Percentiles rank a stretch among this genome's conserved stretches.
These are phyloP conservation scores for Camellia sinensis DNA, from an alignment of 148 eudicot genomes.

Conservation along the genomic window DNA sequence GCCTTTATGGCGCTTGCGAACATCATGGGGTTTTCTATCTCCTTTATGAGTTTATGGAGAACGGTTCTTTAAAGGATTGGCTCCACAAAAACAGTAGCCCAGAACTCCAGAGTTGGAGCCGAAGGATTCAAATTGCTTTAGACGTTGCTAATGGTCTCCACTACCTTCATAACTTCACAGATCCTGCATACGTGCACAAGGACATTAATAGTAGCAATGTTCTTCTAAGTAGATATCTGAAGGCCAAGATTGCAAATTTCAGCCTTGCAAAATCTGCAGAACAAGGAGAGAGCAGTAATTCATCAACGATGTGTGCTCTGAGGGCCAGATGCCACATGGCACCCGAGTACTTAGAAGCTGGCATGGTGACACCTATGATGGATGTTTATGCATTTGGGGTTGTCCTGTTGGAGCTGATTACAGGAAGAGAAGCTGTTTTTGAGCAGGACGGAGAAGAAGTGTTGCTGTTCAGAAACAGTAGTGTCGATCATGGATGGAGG, in stretches of 20 bases:
- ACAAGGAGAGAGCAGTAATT: conserved; percentile 36
- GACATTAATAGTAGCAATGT: conserved; percentile 56
- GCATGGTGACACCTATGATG: conserved; percentile 56
- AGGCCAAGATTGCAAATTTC: conserved; percentile 75
- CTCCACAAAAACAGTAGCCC: conserved; percentile 26
- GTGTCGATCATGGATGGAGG: conserved; percentile 20
- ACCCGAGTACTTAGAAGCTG: conserved; percentile 66
- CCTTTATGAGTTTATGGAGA: conserved; percentile 60
- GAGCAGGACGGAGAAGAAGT: conserved; percentile 42
- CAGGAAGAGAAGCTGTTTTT: conserved; percentile 53
- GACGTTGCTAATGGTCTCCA: conserved; percentile 70
- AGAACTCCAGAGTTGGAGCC: conserved; percentile 46
- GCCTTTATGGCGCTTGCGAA: conserved; percentile 61
- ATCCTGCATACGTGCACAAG: conserved; percentile 73
- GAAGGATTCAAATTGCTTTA: conserved; percentile 55
- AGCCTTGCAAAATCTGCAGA: conserved; percentile 47
- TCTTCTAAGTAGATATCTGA: conserved; percentile 42
- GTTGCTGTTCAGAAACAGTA: conserved; percentile 35
- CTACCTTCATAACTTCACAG: conserved; percentile 67
- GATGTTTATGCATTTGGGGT: conserved; percentile 86
- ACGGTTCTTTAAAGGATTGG: conserved; percentile 66
- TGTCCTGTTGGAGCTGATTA: conserved; percentile 59
- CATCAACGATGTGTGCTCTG: conserved; percentile 39
- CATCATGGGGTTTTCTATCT: conserved; percentile 52
- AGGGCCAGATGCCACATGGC: conserved; percentile 67